Evolutionary conservation across 441 rosid genomes (phyloP), one percentile per base, ranked within the genome.

Genomic region (Gossypium davidsonii): DNA sequence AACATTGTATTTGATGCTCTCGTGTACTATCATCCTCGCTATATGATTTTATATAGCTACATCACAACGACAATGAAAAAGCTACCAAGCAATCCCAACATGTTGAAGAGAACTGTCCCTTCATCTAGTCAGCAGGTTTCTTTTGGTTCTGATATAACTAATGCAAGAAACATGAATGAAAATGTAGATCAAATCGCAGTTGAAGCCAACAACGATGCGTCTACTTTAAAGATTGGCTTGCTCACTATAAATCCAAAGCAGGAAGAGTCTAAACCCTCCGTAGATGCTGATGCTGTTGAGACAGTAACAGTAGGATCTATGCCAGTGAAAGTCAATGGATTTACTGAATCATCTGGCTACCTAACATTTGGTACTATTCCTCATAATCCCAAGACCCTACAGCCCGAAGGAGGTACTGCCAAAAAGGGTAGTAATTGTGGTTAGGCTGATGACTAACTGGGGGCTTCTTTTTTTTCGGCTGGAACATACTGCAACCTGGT

Each of bases 281-380:
- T 68, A 20, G 72, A 57, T 76, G 56, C 77, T 23, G 85, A 57
- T 48, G 55, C 71, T 23, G 12, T 20, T 26, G 83, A 73, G 21
- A 76, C 82, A 31, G 83, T 89, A 46, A 90, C 88, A 1, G 88
- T 88, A 9, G 94, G 97, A 68, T 85, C 92, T 48, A 70, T 89
- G 84, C 88, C 91, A 12, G 77, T 93, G 39, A 89, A 91, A 73
- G 91, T 91, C 9, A 85, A 85, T 0, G 88, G 90, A 11, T 80
- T 69, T 67, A 60, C 76, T 1, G 91, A 79, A 70, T 75, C 91
- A 73, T 64, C 90, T 58, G 79, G 86, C 67, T 26, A 73, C 37
- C 64, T 87, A 60, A 87, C 79, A 2, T 82, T 89, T 28, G 98
- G 95, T 46, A 83, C 87, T 6, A 88, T 93, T 79, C 85, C 89